phyloP scores from a whole-genome alignment of 208 protist genomes.

The Leishmania mexicana region DNA sequence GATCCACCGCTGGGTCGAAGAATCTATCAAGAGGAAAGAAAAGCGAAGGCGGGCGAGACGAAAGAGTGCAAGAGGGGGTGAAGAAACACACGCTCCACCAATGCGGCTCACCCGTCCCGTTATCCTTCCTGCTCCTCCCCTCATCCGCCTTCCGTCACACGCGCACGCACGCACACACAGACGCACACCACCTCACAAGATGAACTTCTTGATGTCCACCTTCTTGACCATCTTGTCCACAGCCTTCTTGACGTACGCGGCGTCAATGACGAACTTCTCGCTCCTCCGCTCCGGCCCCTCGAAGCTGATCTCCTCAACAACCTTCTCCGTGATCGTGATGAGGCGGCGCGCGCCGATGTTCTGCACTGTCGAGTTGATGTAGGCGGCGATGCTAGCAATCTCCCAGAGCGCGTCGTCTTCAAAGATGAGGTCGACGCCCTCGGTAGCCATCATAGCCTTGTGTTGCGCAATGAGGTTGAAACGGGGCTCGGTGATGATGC shows the following conservation, averaged over 20 bases:
- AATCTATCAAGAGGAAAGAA: background rate
- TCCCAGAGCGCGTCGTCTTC: conserved; percentile 94
- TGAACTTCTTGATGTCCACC: conserved; percentile 94
- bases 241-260: conserved; percentile 89
- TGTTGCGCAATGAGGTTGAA: conserved; percentile 96
- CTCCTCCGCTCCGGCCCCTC: conserved; percentile 86
- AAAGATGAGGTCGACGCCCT: conserved; percentile 96
- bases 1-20: background rate
- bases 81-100: background rate
- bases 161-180: background rate
- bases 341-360: conserved; percentile 98
- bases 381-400: conserved; percentile 94
- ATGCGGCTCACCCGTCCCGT: background rate
- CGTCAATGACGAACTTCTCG: conserved; percentile 88
- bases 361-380: conserved; percentile 97
- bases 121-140: background rate
- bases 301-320: conserved; percentile 97
- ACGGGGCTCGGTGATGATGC: conserved; percentile 98
- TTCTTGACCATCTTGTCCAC: conserved; percentile 93
- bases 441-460: conserved; percentile 95
- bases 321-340: conserved; percentile 97
- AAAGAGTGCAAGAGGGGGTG: background rate
- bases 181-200: conserved; percentile 54
- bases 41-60: background rate
- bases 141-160: too few relatives aligned